Percentiles rank a stretch among this genome's conserved stretches.
Evolutionary conservation across 768 basidiomycete genomes (phyloP).

Genomic region (Hortiboletus flavorubellus): DNA sequence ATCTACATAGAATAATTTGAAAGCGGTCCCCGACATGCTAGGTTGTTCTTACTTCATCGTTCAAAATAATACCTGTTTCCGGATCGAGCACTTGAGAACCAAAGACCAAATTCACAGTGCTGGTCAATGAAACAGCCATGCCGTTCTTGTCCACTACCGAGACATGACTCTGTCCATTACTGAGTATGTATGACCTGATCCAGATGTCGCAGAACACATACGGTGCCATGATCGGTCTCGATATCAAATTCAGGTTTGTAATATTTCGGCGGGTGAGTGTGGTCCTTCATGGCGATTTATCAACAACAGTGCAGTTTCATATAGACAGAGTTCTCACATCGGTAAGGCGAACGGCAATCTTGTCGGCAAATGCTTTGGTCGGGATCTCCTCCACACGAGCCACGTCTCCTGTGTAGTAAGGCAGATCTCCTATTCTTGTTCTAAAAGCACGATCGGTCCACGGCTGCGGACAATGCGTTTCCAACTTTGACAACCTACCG

Average conservation of each 20-base stretch:
- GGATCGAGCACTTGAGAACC: constrained; percentile 87
- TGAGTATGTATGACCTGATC: constrained; percentile 7
- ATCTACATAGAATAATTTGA: constrained; percentile 41
- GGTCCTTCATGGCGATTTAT: constrained; percentile 45
- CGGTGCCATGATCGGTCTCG: constrained; percentile 82
- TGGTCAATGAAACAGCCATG: constrained; percentile 84
- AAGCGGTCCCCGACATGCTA: not conserved
- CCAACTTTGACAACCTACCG: constrained; percentile 33
- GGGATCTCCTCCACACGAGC: constrained; percentile 59
- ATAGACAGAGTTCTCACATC: constrained; percentile 54
- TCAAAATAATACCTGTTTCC: constrained; percentile 78
- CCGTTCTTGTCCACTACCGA: constrained; percentile 81
- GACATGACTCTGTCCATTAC: constrained; percentile 64
- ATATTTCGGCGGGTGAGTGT: constrained; percentile 76
- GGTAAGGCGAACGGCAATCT: constrained; percentile 66
- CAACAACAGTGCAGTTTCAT: constrained; percentile 3
- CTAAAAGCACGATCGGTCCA: constrained; percentile 39
- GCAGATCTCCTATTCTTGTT: constrained; percentile 79
- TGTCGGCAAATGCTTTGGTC: constrained; percentile 63
- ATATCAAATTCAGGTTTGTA: constrained; percentile 83
- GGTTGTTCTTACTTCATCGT: constrained; percentile 65
- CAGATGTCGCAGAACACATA: constrained; percentile 4
- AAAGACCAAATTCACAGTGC: constrained; percentile 87
- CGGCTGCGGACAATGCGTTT: constrained; percentile 8
- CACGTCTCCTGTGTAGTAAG: constrained; percentile 52